Base-by-base conservation (phyloP, 495 filamentous ascomycete genomes). In the Evernia prunastri region DNA sequence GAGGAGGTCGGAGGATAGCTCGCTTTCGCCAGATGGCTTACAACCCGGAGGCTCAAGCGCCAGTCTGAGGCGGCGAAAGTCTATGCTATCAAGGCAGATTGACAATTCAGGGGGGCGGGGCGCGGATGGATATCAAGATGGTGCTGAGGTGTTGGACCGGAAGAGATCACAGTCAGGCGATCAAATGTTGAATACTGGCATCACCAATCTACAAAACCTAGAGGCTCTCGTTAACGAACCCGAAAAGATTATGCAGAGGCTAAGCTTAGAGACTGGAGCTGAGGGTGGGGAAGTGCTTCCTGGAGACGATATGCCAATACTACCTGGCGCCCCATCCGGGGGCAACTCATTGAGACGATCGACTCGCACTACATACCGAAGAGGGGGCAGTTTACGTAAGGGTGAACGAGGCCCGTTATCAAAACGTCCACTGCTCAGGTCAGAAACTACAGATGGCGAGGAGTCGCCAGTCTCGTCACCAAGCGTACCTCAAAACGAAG, bases 71-170 rank as follows among this genome's bases (percentile, higher is more conserved):
- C 85, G 94, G 69, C 96, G 96, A 76, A 92, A 92, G 73, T 97
- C 93, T 0, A 97, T 96, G 92, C 79, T 99, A 15, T 97, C 92
- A 9, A 86, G 86, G 67, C 92, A 97, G 73, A 89, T 99, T 60
- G 89, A 96, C 67, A 87, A 82, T 65, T 80, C 81, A 7, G 81
- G 82, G 6, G 88, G 87, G 5, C 74, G 75, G 59, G 82, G 80
- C 27, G 82, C 80, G 18, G 81, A 84, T 33, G 82, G 82, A 47
- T 96, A 94, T 72, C 79, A 84, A 61, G 92, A 99, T 77, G 94
- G 94, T 23, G 90, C 93, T 0, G 94, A 97, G 56, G 81, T 86
- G 66, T 74, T 97, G 47, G 89, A 90, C 67, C 81, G 88, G 66
- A 87, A 92, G 69, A 81, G 84, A 66, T 96, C 91, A 4, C 75